Conservation (phyloP, 2,329 filamentous ascomycete genomes). For the Pseudogymnoascus sp. region DNA sequence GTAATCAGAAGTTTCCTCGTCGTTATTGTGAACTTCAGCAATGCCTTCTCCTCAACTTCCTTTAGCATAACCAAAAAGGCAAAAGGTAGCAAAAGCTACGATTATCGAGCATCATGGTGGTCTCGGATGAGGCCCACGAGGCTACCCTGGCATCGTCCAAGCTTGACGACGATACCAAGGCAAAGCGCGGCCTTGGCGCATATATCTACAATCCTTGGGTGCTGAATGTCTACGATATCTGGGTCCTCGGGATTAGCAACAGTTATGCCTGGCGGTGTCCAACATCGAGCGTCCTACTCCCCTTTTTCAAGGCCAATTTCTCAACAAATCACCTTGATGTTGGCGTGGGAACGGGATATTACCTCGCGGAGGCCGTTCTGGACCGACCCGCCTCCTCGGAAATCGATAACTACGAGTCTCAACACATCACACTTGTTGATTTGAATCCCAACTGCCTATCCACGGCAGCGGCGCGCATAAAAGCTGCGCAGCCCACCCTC, state of each 20-base stretch:
- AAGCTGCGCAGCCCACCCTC: slow-evolving; percentile 19
- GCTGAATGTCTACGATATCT: slow-evolving; percentile 20
- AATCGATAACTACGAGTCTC: neutral
- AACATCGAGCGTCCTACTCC: slow-evolving; percentile 17
- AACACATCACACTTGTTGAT: slow-evolving; percentile 23
- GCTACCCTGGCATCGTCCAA: neutral
- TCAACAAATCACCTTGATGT: slow-evolving; percentile 26
- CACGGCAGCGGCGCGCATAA: slow-evolving; percentile 19
- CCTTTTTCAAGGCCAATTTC: slow-evolving; percentile 24
- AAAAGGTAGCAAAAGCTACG: neutral
- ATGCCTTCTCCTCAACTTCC: neutral
- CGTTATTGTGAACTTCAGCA: neutral
- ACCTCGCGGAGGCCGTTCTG: slow-evolving; percentile 17
- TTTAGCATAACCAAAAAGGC: neutral
- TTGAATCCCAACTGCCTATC: slow-evolving; percentile 27
- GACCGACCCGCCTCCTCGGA: neutral
- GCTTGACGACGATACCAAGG: neutral
- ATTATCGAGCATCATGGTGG: neutral
- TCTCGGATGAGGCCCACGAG: neutral
- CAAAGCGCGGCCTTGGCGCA: neutral
- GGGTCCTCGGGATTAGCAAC: slow-evolving; percentile 21
- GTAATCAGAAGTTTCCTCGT: neutral
- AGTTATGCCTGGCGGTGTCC: slow-evolving; percentile 26
- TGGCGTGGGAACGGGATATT: slow-evolving; percentile 28
- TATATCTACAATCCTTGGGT: slow-evolving; percentile 9